Evolutionary conservation across 371 early-diverging fungal genomes (phyloP).

Genomic region (Circinella umbellata): DNA sequence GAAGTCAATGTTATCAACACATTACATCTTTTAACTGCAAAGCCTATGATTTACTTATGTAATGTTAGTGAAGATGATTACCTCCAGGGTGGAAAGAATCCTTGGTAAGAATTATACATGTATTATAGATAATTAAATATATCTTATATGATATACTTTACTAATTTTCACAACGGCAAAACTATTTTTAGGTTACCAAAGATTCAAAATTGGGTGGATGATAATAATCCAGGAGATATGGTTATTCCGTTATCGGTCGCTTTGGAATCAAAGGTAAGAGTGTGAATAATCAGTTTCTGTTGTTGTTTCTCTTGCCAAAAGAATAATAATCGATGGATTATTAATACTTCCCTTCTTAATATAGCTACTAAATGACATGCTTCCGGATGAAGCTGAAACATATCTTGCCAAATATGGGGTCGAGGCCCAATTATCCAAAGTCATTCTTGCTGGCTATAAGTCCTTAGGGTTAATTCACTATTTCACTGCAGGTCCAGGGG

Average conservation of each 20-base stretch:
- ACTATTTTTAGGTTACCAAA: conserved; percentile 43
- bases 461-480: conserved; percentile 87
- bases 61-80: conserved; percentile 85
- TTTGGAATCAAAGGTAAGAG: conserved; percentile 57
- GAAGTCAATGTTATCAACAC: conserved; percentile 80
- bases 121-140: conserved; percentile 28
- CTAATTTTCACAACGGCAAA: not conserved
- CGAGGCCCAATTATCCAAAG: conserved; percentile 70
- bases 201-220: conserved; percentile 90
- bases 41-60: conserved; percentile 93
- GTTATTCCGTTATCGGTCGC: conserved; percentile 89
- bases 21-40: conserved; percentile 87
- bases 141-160: not conserved
- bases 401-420: conserved; percentile 40
- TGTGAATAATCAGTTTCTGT: not conserved
- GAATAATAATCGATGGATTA: not conserved
- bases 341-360: not conserved
- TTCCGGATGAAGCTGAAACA: conserved; percentile 44
- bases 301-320: not conserved
- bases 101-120: conserved; percentile 44
- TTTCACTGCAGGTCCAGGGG: conserved; percentile 90
- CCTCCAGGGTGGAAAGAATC: conserved; percentile 55
- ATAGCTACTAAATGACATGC: conserved; percentile 45
- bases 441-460: conserved; percentile 87
- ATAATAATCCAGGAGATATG: conserved; percentile 82